phyloP scores from a whole-genome alignment of 768 basidiomycete genomes.

The Amanita inopinata region DNA sequence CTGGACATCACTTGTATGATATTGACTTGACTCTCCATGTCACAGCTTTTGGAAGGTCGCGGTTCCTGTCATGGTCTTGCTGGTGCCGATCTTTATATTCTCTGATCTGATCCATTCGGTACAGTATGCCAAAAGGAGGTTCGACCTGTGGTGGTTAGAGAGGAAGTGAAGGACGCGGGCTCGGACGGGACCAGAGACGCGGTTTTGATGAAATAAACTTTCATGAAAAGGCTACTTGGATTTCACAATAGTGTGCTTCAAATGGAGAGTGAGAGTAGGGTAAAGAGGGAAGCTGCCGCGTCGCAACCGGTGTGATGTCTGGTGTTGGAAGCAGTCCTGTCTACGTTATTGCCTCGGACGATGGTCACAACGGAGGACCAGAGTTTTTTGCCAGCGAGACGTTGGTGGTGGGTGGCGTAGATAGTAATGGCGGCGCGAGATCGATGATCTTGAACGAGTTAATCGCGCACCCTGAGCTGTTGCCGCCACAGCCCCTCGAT shows the following conservation, averaged over 20 bases:
- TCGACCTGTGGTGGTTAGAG: not conserved
- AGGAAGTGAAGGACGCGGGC: too few species aligned
- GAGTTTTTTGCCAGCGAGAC: not conserved
- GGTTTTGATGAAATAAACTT: not conserved
- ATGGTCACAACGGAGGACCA: not conserved
- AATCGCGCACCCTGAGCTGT: too few species aligned
- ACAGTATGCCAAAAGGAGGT: constrained; percentile 39
- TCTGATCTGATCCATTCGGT: constrained; percentile 37
- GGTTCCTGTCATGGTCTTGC: constrained; percentile 46
- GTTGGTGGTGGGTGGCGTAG: too few species aligned
- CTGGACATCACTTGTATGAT: not conserved
- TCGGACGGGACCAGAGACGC: not conserved
- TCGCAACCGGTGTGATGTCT: too few species aligned
- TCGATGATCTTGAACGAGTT: too few species aligned
- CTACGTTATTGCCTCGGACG: not conserved
- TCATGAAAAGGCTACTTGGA: too few species aligned
- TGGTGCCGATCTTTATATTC: constrained; percentile 48
- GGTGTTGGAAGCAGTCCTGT: too few species aligned
- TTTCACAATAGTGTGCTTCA: too few species aligned
- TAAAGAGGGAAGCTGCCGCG: too few species aligned
- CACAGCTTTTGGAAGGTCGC: constrained; percentile 64
- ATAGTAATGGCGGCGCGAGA: too few species aligned
- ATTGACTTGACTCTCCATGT: not conserved
- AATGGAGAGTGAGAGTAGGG: too few species aligned
- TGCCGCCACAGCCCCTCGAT: too few species aligned